Evolutionary conservation across 108 stramenopile species (phyloP), one percentile per base, ranked within the genome.

Genomic region (Stephanodiscus minutulus): DNA sequence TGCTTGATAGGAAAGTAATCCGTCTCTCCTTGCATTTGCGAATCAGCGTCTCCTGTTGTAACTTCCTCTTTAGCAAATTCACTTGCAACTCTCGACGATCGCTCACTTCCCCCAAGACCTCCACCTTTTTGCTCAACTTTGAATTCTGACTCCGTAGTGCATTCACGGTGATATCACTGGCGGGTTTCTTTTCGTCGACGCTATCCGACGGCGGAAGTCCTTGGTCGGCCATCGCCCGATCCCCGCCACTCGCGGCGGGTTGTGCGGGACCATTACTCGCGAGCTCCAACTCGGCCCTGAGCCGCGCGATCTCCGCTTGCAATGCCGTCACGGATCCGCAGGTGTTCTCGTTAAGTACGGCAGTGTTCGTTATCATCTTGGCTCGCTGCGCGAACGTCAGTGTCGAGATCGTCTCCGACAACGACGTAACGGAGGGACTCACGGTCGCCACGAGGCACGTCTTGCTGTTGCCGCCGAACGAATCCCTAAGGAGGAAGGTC

Each of bases 381-480:
- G 84, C 84, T 13, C 85, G 33, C 67, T 79, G 77, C 10, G 85
- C 85, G 74, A 85, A 85, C 54, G 68, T 76, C 18, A 85, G 41
- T 1, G 85, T 85, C 5, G 81, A 82, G 7, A 83, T 44, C 3
- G 81, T 82, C 70, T 85, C 85, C 5, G 66, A 27, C 22, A 74
- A 29, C 18, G 67, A 66, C 0, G 52, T 4, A 12, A 25, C 48
- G 20, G 73, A 68, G 4, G 82, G 82, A 50, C 62, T 54, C 13
- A 85, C 81, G 3, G 85, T 80, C 7, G 85, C 85, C 46, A 85
- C 82, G 5, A 85, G 72, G 49, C 69, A 74, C 6, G 86, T 87
- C 73, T 84, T 83, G 20, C 52, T 67, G 44, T 81, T 83, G 44
- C 78, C 83, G 25, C 73, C 79, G 56, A 57, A 77, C 7, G 81